Percentiles rank a stretch among this genome's conserved stretches.
Evolutionary conservation across 169 alveolate species (phyloP).

Genomic region (Plasmodium gonderi): DNA sequence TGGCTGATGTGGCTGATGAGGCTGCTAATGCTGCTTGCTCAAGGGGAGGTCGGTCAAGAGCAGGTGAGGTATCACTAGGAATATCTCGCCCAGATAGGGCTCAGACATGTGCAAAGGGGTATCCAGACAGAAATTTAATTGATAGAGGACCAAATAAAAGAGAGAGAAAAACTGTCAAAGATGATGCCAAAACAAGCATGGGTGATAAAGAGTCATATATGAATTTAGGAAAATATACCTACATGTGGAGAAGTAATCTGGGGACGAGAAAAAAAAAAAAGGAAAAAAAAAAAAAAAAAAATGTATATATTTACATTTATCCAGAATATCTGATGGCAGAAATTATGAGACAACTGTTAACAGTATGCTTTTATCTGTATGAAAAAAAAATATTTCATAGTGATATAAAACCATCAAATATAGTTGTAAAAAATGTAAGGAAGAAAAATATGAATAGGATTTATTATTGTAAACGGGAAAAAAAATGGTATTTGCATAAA

Average conservation of each 20-base stretch:
- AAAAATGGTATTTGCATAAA: conserved; percentile 28
- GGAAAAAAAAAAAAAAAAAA: background rate
- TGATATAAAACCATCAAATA: conserved; percentile 71
- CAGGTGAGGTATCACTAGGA: too few species aligned
- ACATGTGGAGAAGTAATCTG: background rate
- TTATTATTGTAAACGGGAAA: conserved; percentile 5
- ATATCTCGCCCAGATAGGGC: too few species aligned
- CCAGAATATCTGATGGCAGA: conserved; percentile 66
- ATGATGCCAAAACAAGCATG: too few species aligned
- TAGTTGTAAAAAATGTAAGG: conserved; percentile 20
- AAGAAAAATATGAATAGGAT: conserved; percentile 46
- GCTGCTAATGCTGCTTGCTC: too few species aligned
- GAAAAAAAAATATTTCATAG: conserved; percentile 19
- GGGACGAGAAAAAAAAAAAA: background rate
- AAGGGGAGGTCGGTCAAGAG: too few species aligned
- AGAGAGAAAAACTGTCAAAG: too few species aligned
- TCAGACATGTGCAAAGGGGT: too few species aligned
- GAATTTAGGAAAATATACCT: too few species aligned
- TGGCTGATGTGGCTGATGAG: too few species aligned
- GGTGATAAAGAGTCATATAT: too few species aligned
- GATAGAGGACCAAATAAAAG: too few species aligned
- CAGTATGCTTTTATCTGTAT: conserved; percentile 19
- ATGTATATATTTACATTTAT: background rate
- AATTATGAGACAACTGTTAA: conserved; percentile 38
- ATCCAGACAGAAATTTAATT: too few species aligned